Base-by-base conservation (phyloP, 768 basidiomycete genomes). In the Boletus tomentosulus region DNA sequence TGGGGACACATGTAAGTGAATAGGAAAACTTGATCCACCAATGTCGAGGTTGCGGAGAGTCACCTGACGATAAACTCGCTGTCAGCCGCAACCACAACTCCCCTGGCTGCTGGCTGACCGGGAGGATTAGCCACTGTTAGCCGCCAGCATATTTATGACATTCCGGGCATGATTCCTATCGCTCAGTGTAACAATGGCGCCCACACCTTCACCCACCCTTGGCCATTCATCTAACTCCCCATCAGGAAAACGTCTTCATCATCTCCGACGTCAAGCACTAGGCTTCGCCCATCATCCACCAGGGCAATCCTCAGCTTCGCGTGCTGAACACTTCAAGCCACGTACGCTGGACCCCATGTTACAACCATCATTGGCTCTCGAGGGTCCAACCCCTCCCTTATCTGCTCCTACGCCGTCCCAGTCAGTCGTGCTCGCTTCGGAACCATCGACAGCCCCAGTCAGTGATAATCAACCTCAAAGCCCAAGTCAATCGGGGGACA, bases 121-220 rank as follows among this genome's bases (percentile, higher is more conserved):
- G 46, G 11, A 28, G 25, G 28, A 44, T 46, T 51, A 22, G 46
- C 50, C 49, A 54, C 25, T 42, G 64, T 61, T 60, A 66, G 66
- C 66, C 66, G 31, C 64, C 47, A 56, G 41, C n/a, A 16, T 67
- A 63, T 62, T 55, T 68, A 68, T 68, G 59, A 59, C 15, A 48
- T 50, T 38, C 28, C 8, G 35, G 37, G 19, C 37, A 28, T 42
- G 25, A 24, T 42, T 50, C 41, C 50, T 30, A 33, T 46, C 33
- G 33, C 30, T 46, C 50, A 38, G 37, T 35, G 34, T 46, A 49
- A 49, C 46, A 31, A 69, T 67, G 66, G 65, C 60, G 12, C 67
- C 66, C 22, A 49, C 64, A 47, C 25, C 51, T 25, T 51, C 55
- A 41, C 46, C 56, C 35, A n/a, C 48, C 25, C 24, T 49, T 10